Evolutionary conservation across 2,329 filamentous ascomycete species (phyloP).

Genomic region (Aspergillus clavatus): DNA sequence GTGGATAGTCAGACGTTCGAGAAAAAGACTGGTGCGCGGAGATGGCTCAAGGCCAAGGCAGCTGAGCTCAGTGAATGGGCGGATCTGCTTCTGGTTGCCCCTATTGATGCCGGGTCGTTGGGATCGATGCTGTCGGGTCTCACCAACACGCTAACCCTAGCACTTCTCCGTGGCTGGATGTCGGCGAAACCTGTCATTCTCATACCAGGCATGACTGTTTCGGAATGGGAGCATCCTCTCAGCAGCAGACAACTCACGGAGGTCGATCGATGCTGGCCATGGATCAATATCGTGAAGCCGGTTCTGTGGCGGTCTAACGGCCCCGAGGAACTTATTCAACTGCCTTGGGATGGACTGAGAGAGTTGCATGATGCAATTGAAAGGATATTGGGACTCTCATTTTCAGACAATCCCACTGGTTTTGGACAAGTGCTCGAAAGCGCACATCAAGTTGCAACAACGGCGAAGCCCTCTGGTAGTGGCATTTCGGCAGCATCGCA

Average conservation of each 20-base stretch:
- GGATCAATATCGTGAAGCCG: conserved; percentile 75
- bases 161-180: conserved; percentile 81
- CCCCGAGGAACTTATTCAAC: conserved; percentile 45
- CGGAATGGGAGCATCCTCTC: conserved; percentile 87
- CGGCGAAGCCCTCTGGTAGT: conserved; percentile 46
- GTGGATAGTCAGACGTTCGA: conserved; percentile 37
- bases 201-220: conserved; percentile 80
- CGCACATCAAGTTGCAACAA: conserved; percentile 8
- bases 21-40: conserved; percentile 34
- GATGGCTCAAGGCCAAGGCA: conserved; percentile 40
- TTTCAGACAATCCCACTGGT: conserved; percentile 10
- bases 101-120: conserved; percentile 77
- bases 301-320: conserved; percentile 75
- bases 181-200: conserved; percentile 78
- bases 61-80: conserved; percentile 77
- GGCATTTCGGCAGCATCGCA: conserved; percentile 26
- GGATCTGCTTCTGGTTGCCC: conserved; percentile 76
- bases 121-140: conserved; percentile 84
- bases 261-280: conserved; percentile 77
- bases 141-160: conserved; percentile 72
- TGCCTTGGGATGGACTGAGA: conserved; percentile 48
- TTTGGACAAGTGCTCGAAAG: conserved; percentile 5
- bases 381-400: conserved; percentile 13
- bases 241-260: conserved; percentile 84
- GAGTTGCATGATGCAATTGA: conserved; percentile 31